Evolutionary conservation across 176 grass and related monocot species (phyloP), one percentile per base, ranked within the genome.

Genomic region (Aegilops bicornis): DNA sequence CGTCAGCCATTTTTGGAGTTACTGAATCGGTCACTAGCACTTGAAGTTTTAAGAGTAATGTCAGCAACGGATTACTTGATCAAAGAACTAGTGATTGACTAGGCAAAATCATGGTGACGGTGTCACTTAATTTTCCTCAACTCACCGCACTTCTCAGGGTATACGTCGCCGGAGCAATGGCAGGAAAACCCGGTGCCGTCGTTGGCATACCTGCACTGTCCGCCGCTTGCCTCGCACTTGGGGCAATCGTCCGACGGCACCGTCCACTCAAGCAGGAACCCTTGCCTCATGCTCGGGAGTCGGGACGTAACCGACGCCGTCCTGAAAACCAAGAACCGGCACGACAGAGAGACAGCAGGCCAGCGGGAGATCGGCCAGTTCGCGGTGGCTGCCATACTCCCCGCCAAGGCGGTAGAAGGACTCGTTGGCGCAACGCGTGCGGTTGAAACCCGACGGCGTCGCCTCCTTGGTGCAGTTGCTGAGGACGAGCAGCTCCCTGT

Each of bases 241-340:
- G 67, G 67, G 68, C 89, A 91, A 35, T 87, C 22, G 1, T n/a
- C 76, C 0, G 89, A 35, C 33, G 22, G 2, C 42, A 0, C 68
- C 4, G 25, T 1, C 89, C 89, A 91, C 59, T 91, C 59, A 0
- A 91, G 75, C 45, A 91, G 80, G 0, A 90, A 67, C 11, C 89
- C 89, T 5, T 5, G 14, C 16, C 0, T 87, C 89, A 87, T 87
- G 35, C 76, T 8, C 7, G 6, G 19, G 6, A 83, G 1, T 8
- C 7, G 6, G 19, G 6, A 83, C 2, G 5, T 83, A 83, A 1
- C 20, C 31, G 6, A 4, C 84, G 7, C 24, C 5, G 0, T 9
- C 48, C 5, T 2, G 42, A 83, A 7, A 10, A 19, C 7, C 24
- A 19, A 79, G 66, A 3, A 25, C 4, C 23, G 84, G 85, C 43